phyloP scores from a whole-genome alignment of 2,329 filamentous ascomycete genomes.

The Zopfia rhizophila region DNA sequence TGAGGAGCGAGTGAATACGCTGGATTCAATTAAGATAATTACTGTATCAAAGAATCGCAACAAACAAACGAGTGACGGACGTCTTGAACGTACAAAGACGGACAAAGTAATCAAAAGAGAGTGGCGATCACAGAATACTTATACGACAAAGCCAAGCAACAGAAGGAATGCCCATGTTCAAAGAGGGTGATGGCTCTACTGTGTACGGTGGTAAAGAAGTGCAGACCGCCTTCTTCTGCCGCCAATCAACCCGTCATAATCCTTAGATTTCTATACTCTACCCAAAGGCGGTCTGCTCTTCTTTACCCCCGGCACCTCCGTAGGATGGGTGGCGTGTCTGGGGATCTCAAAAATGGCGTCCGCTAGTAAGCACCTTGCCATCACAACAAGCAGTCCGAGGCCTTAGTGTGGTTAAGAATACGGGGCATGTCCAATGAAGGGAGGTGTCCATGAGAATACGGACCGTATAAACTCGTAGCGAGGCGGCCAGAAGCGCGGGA shows the following conservation, averaged over 20 bases:
- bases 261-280: too few relatives aligned
- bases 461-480: too few relatives aligned
- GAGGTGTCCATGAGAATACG: too few relatives aligned
- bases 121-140: slow-evolving; percentile 10
- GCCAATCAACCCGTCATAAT: too few relatives aligned
- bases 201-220: too few relatives aligned
- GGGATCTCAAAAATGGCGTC: slow-evolving; percentile 4
- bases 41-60: slow-evolving; percentile 13
- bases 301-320: too few relatives aligned
- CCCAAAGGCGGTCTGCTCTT: too few relatives aligned
- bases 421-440: too few relatives aligned
- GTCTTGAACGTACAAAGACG: slow-evolving; percentile 34
- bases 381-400: slow-evolving; percentile 11
- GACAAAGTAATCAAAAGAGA: slow-evolving; percentile 18
- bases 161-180: too few relatives aligned
- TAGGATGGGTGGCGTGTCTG: slow-evolving; percentile 6
- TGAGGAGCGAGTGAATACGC: slow-evolving; percentile 26
- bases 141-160: slow-evolving; percentile 7
- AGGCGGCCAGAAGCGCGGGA: too few relatives aligned
- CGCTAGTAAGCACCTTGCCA: slow-evolving; percentile 12
- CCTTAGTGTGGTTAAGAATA: slow-evolving; percentile 12
- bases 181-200: too few relatives aligned
- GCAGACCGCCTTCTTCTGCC: too few relatives aligned
- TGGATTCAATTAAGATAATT: not conserved
- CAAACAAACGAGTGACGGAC: slow-evolving; percentile 38